Conservation (phyloP, 2,329 filamentous ascomycete species). For the Pseudophaeomoniella oleicola region DNA sequence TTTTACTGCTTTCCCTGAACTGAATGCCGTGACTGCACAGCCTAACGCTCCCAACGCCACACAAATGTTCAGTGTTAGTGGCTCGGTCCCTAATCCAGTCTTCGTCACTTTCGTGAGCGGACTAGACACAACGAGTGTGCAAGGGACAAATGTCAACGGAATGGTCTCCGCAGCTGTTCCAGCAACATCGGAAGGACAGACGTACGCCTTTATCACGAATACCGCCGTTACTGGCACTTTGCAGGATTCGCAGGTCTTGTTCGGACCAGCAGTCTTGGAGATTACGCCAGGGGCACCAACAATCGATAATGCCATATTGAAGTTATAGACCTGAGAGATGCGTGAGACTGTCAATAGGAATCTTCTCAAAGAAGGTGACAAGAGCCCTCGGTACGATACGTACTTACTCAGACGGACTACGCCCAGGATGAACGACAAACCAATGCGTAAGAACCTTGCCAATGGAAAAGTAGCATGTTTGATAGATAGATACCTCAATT, state of each 20-base stretch:
- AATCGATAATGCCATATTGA: slow-evolving; percentile 5
- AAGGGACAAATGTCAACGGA: slow-evolving; percentile 5
- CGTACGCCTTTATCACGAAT: slow-evolving; percentile 16
- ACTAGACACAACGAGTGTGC: slow-evolving; percentile 11
- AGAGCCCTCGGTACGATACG: too few species aligned
- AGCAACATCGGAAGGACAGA: slow-evolving; percentile 13
- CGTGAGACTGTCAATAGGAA: too few species aligned
- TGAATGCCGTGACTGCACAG: slow-evolving; percentile 24
- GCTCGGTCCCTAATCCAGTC: slow-evolving; percentile 4
- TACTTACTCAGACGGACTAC: too few species aligned
- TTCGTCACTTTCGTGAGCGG: slow-evolving; percentile 14
- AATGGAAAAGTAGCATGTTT: too few species aligned
- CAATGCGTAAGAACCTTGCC: too few species aligned
- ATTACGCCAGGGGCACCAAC: slow-evolving; percentile 14
- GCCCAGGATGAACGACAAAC: too few species aligned
- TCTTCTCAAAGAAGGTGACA: too few species aligned
- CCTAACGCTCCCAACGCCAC: slow-evolving; percentile 4
- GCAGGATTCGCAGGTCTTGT: slow-evolving; percentile 15
- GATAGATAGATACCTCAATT: too few species aligned
- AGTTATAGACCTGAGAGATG: not conserved
- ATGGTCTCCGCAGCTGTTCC: slow-evolving; percentile 13
- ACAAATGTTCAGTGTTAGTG: slow-evolving; percentile 6
- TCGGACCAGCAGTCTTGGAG: slow-evolving; percentile 19
- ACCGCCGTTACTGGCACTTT: slow-evolving; percentile 9
- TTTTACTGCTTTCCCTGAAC: slow-evolving; percentile 44